Conservation (phyloP, 768 basidiomycete species). For the Leccinum boreale region DNA sequence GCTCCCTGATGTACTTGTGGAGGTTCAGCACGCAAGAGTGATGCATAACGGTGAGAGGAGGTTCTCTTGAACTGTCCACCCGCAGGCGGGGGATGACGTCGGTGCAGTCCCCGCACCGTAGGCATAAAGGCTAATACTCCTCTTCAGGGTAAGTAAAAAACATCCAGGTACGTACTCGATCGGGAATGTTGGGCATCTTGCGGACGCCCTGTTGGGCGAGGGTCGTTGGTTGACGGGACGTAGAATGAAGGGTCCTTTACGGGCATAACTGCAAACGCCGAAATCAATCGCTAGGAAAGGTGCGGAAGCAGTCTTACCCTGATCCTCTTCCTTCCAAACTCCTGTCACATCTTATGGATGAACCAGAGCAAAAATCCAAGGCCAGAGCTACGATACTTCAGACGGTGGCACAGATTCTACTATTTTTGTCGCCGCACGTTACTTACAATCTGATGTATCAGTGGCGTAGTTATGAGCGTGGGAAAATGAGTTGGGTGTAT, state of each 20-base stretch:
- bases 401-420: too few relatives aligned
- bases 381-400: conserved; percentile 6
- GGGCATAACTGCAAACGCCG: background rate
- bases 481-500: conserved; percentile 11
- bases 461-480: conserved; percentile 16
- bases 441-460: too few relatives aligned
- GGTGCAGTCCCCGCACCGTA: background rate
- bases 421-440: too few relatives aligned
- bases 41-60: background rate
- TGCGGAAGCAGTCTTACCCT: conserved; percentile 1
- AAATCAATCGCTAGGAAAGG: background rate
- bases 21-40: background rate
- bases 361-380: conserved; percentile 17
- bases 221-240: background rate
- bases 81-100: background rate
- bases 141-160: conserved; percentile 1
- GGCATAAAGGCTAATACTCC: background rate
- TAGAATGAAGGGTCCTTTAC: conserved; percentile 5
- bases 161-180: conserved; percentile 12
- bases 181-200: conserved; percentile 1
- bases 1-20: background rate
- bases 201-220: conserved; percentile 3
- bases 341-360: conserved; percentile 17
- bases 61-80: background rate
- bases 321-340: background rate